Base-by-base conservation (phyloP, 495 filamentous ascomycete genomes). In the Penicillium chermesinum region DNA sequence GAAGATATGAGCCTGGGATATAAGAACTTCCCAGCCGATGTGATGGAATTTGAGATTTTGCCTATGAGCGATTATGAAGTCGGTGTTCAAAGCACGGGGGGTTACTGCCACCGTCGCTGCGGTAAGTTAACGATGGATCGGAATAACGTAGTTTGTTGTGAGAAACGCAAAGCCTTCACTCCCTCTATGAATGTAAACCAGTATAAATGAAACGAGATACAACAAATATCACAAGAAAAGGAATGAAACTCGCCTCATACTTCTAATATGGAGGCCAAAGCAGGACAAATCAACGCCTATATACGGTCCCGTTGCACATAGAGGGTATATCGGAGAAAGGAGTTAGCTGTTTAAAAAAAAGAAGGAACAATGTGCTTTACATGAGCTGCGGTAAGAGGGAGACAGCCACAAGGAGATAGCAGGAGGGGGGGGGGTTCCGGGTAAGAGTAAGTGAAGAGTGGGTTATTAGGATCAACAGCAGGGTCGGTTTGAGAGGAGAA, bases 321-420 rank as follows among this genome's bases (percentile, higher is more conserved):
- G 57, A 58, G 60, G 60, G 57, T 63, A 63, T 63, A 63, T 63
- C 58, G 55, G 50, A 49, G 47, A 49, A 37, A 39, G 55, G 49
- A 58, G 38, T 48, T 35, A 44, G 41, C n/a, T n/a, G 51, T 49
- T 52, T 47, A 40, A 33, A 34, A 44, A 33, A 25, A 21, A 48
- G 18, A 25, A 36, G 30, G 18, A 10, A 18, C 9, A 39, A 18
- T 20, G 44, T 50, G 47, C 46, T 48, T 51, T 47, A 48, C 30
- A 44, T 34, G 7, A 3, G 18, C 7, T 46, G 41, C 38, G 16
- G 16, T 38, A 35, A 22, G 38, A 21, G 38, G 44, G 30, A 48
- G 54, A 39, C 42, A 49, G 49, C 42, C 53, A 48, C 40, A 39
- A 37, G 16, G 8, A 17, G 36, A 34, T n/a, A n/a, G n/a, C n/a